Base-by-base conservation (phyloP, 257 asterid genomes). In the Ajuga chamaepitys region DNA sequence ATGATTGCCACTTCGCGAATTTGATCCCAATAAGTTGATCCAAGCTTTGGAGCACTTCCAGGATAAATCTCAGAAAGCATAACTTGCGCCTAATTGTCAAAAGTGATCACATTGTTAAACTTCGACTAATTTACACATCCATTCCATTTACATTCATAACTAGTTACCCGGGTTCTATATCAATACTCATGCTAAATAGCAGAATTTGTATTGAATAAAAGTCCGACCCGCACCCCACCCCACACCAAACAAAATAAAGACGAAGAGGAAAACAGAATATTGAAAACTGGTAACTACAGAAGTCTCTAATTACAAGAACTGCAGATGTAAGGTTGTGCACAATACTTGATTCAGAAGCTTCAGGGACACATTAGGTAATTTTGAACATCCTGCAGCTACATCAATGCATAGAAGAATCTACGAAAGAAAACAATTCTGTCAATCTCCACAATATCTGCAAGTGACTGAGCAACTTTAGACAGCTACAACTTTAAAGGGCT, bases 1-100 rank as follows among this genome's bases (percentile, higher is more conserved):
- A 89, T 88, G 51, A 89, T 73, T 34, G 95, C 86, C 80, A 86
- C 82, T 76, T 93, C 99, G 54, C 65, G 85, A 76, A 93, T 81
- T 81, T 93, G 99, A 83, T 93, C 96, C 99, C 99, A 93, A 66
- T 93, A 89, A 68, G 86, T 83, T 65, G 96, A 75, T 56, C 97
- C 99, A 62, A 58, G 68, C 89, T 84, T 89, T 21, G 97, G 88
- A 78, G 89, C 77, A 78, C 75, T 83, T 34, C 99, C 99, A 70
- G 97, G 97, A 80, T 86, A 87, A 73, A 93, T 93, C 84, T 93
- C 96, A 54, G 96, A 89, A 69, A 93, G 92, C 88, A 89, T 82
- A 77, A 83, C 75, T 67, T 93, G 96, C 42, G 97, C 99, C 99
- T 93, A 74, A 81, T 75, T 37, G 66, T 72, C 50, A 74, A 72